A percentile compares a stretch with the other conserved stretches of the same genome.
Evolutionary conservation across 768 basidiomycete species (phyloP).

Genomic region (Suillus weaverae): DNA sequence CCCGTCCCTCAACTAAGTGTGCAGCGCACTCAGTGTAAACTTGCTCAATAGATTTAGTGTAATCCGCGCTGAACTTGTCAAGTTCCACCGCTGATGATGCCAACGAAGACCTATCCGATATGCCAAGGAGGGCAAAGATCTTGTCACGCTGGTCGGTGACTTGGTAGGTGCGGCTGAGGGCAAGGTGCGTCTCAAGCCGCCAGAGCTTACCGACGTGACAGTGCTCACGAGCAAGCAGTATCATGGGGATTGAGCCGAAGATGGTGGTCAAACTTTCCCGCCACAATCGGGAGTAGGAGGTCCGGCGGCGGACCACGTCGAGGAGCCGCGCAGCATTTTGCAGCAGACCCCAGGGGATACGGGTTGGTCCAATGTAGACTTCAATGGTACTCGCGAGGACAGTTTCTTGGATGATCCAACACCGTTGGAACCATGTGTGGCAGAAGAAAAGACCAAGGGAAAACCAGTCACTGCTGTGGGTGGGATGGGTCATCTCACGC

Average conservation of each 20-base stretch:
- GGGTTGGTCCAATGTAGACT: neutral
- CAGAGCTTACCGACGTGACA: neutral
- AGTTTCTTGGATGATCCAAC: constrained; percentile 12
- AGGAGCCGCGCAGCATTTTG: neutral
- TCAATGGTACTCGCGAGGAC: constrained; percentile 5
- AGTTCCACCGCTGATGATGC: neutral
- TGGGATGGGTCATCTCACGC: neutral
- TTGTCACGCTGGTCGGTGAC: constrained; percentile 13
- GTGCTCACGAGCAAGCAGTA: neutral
- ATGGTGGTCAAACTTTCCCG: neutral
- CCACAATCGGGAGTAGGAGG: neutral
- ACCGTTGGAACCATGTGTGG: constrained; percentile 1
- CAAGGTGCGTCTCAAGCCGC: neutral
- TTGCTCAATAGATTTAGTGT: neutral
- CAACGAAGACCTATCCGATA: neutral
- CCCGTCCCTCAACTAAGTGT: neutral
- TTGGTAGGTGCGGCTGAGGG: constrained; percentile 6
- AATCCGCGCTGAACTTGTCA: neutral
- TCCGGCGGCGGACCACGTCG: neutral
- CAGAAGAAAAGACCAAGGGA: neutral
- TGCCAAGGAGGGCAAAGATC: constrained; percentile 12
- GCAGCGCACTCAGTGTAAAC: neutral
- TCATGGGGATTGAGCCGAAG: neutral
- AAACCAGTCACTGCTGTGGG: neutral
- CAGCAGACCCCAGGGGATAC: neutral